Conservation (phyloP, 2,329 filamentous ascomycete species). For the Fusarium virguliforme region DNA sequence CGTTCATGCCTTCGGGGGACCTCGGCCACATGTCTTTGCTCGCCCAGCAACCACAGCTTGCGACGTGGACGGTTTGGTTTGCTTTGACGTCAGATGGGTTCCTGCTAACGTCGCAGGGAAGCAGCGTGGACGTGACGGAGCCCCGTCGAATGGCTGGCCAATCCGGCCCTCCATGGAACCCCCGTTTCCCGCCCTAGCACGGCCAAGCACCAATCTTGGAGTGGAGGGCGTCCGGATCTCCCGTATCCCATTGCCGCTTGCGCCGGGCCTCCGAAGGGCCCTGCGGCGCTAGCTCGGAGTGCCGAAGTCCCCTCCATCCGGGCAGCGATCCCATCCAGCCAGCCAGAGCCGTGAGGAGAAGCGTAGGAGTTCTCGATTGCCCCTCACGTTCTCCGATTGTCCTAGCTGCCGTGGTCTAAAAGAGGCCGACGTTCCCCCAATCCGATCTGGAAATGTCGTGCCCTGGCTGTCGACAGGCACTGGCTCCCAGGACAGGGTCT, state of each 20-base stretch:
- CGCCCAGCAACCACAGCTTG: too few species aligned
- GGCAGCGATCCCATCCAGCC: slow-evolving; percentile 22
- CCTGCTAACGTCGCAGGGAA: slow-evolving; percentile 31
- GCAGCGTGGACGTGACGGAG: slow-evolving; percentile 18
- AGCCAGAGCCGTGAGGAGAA: slow-evolving; percentile 28
- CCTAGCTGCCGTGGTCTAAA: slow-evolving; percentile 23
- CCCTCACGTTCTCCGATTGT: slow-evolving; percentile 36
- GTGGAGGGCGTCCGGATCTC: slow-evolving; percentile 41
- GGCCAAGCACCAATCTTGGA: slow-evolving; percentile 16
- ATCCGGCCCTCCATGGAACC: slow-evolving; percentile 29
- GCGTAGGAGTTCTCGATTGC: slow-evolving; percentile 15
- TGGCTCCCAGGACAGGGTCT: slow-evolving; percentile 31
- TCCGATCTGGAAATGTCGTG: slow-evolving; percentile 24
- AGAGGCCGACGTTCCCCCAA: slow-evolving; percentile 24
- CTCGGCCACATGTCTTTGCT: slow-evolving; percentile 44
- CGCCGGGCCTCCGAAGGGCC: slow-evolving; percentile 43
- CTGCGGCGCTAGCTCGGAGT: slow-evolving; percentile 43
- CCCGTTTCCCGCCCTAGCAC: slow-evolving; percentile 32
- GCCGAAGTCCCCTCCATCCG: slow-evolving; percentile 50
- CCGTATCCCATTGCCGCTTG: slow-evolving; percentile 43
- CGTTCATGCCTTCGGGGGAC: slow-evolving; percentile 42
- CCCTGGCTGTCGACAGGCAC: slow-evolving; percentile 18
- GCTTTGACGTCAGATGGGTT: slow-evolving; percentile 51
- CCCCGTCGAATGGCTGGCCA: slow-evolving; percentile 25
- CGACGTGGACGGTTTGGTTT: slow-evolving; percentile 16